These are phyloP conservation scores for Tuber borchii DNA, from an alignment of 495 filamentous ascomycete species.

Conservation along the genomic window DNA sequence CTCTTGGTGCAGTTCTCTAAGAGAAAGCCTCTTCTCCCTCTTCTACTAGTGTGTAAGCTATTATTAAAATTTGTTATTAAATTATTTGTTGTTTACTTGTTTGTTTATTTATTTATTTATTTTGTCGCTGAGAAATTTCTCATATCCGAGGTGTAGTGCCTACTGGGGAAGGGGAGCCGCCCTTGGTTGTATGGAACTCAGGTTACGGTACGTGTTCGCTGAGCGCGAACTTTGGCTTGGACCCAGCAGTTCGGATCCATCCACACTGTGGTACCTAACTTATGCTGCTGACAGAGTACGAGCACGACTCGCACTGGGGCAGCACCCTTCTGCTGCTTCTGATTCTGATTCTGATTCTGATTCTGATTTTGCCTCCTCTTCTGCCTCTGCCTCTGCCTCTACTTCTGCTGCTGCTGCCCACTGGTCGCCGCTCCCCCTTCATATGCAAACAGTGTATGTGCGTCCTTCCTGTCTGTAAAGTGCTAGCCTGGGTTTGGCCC, in stretches of 20 bases:
- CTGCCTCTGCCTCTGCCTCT: background rate
- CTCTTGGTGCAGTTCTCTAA: background rate
- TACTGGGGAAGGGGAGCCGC: background rate
- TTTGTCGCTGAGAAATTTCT: background rate
- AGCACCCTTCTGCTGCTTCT: background rate
- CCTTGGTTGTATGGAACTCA: background rate
- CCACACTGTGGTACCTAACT: conserved; percentile 18
- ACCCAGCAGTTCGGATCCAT: conserved; percentile 33
- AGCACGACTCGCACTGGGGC: background rate
- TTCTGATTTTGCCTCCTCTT: background rate
- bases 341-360: background rate
- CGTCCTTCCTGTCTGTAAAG: background rate
- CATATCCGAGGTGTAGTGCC: background rate
- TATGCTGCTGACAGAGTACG: background rate
- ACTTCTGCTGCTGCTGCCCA: background rate
- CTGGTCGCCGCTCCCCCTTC: conserved; percentile 18
- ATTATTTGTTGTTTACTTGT: background rate
- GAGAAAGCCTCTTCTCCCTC: background rate
- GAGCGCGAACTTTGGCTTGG: conserved; percentile 29
- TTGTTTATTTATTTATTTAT: too few relatives aligned
- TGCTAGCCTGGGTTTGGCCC: conserved; percentile 31
- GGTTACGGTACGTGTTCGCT: conserved; percentile 4
- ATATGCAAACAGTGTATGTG: conserved; percentile 4
- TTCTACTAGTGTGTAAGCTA: background rate
- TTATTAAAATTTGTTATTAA: background rate